phyloP scores from a whole-genome alignment of 257 asterid genomes.

The Pogostemon cablin region DNA sequence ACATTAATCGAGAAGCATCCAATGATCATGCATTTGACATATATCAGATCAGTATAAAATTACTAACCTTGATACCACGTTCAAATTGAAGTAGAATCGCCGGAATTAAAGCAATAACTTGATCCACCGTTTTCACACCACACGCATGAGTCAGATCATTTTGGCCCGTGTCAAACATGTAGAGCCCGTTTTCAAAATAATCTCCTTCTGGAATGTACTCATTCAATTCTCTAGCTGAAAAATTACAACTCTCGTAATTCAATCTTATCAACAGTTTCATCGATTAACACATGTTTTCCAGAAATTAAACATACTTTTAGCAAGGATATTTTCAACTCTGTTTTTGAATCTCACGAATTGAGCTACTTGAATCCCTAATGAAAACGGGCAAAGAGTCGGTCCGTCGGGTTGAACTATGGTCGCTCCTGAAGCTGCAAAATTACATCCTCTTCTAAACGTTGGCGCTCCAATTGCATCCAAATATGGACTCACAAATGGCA shows the following conservation, averaged over 20 bases:
- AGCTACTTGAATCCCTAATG: constrained; percentile 68
- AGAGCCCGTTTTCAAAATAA: constrained; percentile 62
- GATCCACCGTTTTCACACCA: constrained; percentile 74
- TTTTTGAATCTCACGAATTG: constrained; percentile 80
- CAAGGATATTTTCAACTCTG: constrained; percentile 56
- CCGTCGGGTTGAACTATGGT: constrained; percentile 57
- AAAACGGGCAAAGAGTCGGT: constrained; percentile 60
- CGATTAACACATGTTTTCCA: neutral
- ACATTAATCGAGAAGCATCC: too few relatives aligned
- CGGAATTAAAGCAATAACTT: constrained; percentile 78
- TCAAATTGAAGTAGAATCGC: constrained; percentile 61
- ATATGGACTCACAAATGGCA: constrained; percentile 71
- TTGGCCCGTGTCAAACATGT: constrained; percentile 87
- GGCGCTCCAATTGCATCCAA: constrained; percentile 77
- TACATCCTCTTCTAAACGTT: constrained; percentile 65
- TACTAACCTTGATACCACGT: constrained; percentile 59
- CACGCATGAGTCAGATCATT: constrained; percentile 81
- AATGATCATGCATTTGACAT: too few relatives aligned
- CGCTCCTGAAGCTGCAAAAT: constrained; percentile 78
- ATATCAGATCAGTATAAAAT: neutral
- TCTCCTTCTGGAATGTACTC: constrained; percentile 65
- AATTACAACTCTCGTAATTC: too few relatives aligned
- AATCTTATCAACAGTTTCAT: too few relatives aligned
- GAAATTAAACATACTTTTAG: constrained; percentile 40
- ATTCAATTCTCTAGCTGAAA: constrained; percentile 57